Percentiles rank a stretch among this genome's conserved stretches.
Conservation (phyloP, 1,139 yeast genomes). For the Ashbya aceris region DNA sequence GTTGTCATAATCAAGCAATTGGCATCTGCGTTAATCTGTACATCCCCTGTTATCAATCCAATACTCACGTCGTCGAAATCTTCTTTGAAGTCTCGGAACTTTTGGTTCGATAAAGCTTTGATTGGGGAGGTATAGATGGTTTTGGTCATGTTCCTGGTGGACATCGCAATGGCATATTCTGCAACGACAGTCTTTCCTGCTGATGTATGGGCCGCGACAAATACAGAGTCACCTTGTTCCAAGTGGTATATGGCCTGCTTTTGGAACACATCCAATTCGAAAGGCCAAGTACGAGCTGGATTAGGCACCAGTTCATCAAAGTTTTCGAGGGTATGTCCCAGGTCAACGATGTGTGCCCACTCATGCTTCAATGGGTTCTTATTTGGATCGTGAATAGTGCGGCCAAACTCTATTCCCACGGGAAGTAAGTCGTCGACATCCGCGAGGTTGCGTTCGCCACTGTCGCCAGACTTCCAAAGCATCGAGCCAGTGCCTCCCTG, state of each 20-base stretch:
- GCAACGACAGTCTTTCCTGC: conserved; percentile 99
- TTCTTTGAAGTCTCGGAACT: conserved; percentile 83
- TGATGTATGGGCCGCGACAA: conserved; percentile 96
- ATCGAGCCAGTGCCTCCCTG: too few species aligned
- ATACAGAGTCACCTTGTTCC: conserved; percentile 89
- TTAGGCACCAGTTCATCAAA: conserved; percentile 83
- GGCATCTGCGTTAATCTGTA: conserved; percentile 93
- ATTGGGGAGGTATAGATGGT: conserved; percentile 97
- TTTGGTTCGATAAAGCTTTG: conserved; percentile 92
- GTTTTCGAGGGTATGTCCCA: conserved; percentile 73
- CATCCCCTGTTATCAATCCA: conserved; percentile 97
- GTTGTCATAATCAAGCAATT: conserved; percentile 97
- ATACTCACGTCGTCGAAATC: conserved; percentile 76
- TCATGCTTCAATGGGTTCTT: conserved; percentile 40
- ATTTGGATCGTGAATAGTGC: conserved; percentile 31
- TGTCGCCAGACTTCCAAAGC: too few species aligned
- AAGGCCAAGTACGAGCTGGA: conserved; percentile 88
- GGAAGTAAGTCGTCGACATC: conserved; percentile 78
- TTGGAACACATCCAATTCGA: conserved; percentile 89
- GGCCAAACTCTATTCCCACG: conserved; percentile 43
- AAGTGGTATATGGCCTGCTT: conserved; percentile 92
- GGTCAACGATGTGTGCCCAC: conserved; percentile 95
- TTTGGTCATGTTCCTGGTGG: conserved; percentile 80
- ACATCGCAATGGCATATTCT: conserved; percentile 95
- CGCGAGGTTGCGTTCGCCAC: conserved; percentile 12